Evolutionary conservation across 2,329 filamentous ascomycete species (phyloP), one percentile per base, ranked within the genome.

Genomic region (Sporothrix mexicana): DNA sequence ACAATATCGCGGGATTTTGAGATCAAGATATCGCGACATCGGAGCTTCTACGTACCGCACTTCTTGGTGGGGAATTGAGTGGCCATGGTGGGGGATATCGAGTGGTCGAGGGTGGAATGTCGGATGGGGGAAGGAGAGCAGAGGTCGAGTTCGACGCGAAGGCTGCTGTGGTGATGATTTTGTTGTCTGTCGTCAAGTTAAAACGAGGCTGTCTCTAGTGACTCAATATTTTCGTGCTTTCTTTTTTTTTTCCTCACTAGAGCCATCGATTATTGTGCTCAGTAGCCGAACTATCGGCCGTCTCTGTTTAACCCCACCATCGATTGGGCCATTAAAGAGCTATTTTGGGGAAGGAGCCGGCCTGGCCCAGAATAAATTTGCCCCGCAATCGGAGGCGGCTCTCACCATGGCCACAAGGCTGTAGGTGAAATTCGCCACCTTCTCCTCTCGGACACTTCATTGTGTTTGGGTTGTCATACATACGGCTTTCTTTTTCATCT

Each of bases 1-100:
- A 2, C 2, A 36, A 36, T 4, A 36, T 36, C 30, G 30, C 30
- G 30, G 30, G 30, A 36, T 36, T 36, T 36, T 36, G 3, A 36
- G 30, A 36, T 36, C 30, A 7, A 5, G 5, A 7, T 36, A 36
- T 61, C 25, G 25, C 3, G 12, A 68, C 7, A 62, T 66, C 17
- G n/a, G 3, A n/a, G 17, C 12, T 6, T 47, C 36, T 25, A 75
- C 76, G 6, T 72, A 77, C 76, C 76, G 72, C 74, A 75, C 69
- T 77, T 77, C 76, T 77, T 77, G 23, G 70, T 74, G 7, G 76
- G 76, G 23, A 77, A 75, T 15, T 61, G 69, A 30, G 72, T 20
- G 13, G 73, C 69, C 75, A 76, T 77, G 62, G 25, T 53, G 36
- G 62, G 15, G 30, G 17, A 20, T 41, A 12, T n/a, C 41, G 41